Percentiles rank a stretch among this genome's conserved stretches.
Evolutionary conservation across 768 basidiomycete genomes (phyloP).

Genomic region (Tubosaeta sp.): DNA sequence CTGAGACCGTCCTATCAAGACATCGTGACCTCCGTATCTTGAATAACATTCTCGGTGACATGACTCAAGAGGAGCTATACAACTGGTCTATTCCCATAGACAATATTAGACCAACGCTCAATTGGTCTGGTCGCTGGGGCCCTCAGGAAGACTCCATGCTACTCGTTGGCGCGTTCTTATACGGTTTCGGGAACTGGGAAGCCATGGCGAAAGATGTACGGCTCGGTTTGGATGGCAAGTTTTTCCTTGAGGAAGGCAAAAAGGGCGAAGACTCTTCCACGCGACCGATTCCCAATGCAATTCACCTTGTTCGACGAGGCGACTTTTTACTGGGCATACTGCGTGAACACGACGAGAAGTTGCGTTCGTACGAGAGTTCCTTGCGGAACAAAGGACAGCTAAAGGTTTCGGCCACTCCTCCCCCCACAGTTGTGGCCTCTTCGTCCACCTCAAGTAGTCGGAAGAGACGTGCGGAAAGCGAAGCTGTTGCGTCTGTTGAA

Average conservation of each 20-base stretch:
- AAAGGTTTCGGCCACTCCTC: constrained; percentile 72
- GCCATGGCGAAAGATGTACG: constrained; percentile 84
- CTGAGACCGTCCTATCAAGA: constrained; percentile 91
- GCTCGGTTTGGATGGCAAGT: constrained; percentile 84
- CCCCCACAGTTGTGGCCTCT: constrained; percentile 66
- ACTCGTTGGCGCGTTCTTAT: constrained; percentile 85
- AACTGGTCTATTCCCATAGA: constrained; percentile 89
- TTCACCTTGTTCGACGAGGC: constrained; percentile 94
- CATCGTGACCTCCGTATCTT: constrained; percentile 86
- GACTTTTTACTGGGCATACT: constrained; percentile 87
- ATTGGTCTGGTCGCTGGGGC: constrained; percentile 97
- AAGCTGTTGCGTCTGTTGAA: constrained; percentile 78
- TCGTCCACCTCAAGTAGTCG: constrained; percentile 54
- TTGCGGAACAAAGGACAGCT: constrained; percentile 65
- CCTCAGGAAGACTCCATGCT: constrained; percentile 91
- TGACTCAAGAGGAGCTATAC: constrained; percentile 62
- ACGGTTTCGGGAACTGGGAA: constrained; percentile 98
- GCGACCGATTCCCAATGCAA: constrained; percentile 93
- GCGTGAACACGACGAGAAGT: constrained; percentile 85
- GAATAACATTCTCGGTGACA: constrained; percentile 68
- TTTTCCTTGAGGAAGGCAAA: constrained; percentile 98
- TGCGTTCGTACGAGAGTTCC: constrained; percentile 83
- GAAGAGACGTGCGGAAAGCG: constrained; percentile 81
- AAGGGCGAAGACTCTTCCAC: constrained; percentile 83
- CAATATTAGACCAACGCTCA: constrained; percentile 87